Evolutionary conservation across 2,329 filamentous ascomycete genomes (phyloP).

Genomic region (Aspergillus transmontanensis): DNA sequence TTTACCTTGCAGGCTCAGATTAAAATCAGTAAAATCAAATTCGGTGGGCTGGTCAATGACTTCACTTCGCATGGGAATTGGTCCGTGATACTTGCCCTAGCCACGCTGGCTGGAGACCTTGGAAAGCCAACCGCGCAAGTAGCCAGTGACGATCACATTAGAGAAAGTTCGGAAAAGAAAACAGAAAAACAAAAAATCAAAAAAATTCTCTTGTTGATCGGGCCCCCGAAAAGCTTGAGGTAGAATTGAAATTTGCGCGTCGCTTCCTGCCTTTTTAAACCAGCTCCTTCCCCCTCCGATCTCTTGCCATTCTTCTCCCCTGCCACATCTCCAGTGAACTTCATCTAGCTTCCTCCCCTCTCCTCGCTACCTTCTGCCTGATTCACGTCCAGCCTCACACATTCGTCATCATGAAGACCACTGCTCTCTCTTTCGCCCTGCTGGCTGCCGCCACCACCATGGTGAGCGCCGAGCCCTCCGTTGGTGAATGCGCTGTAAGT

Average conservation of each 20-base stretch:
- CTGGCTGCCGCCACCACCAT: conserved; percentile 30
- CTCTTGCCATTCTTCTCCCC: neutral
- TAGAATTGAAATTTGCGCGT: neutral
- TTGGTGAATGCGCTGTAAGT: conserved; percentile 36
- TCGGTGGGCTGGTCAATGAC: conserved; percentile 10
- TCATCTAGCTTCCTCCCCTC: conserved; percentile 1
- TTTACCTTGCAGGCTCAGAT: conserved; percentile 10
- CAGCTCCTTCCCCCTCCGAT: conserved; percentile 4
- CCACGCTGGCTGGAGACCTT: conserved; percentile 29
- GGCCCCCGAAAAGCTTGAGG: conserved; percentile 7
- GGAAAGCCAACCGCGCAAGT: conserved; percentile 3
- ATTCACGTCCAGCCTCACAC: neutral
- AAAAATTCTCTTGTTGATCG: neutral
- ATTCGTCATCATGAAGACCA: conserved; percentile 35
- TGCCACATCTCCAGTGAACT: neutral
- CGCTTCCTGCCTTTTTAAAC: conserved; percentile 9
- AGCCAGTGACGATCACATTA: conserved; percentile 14
- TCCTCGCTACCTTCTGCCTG: conserved; percentile 5
- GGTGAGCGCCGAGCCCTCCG: conserved; percentile 28
- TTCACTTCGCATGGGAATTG: conserved; percentile 12
- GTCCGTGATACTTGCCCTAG: conserved; percentile 16
- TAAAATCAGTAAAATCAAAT: neutral
- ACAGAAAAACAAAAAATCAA: conserved; percentile 9
- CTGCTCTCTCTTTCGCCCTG: conserved; percentile 33
- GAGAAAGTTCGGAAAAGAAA: conserved; percentile 1